phyloP scores from a whole-genome alignment of 306 rosid species.

The Fragaria ananassa region DNA sequence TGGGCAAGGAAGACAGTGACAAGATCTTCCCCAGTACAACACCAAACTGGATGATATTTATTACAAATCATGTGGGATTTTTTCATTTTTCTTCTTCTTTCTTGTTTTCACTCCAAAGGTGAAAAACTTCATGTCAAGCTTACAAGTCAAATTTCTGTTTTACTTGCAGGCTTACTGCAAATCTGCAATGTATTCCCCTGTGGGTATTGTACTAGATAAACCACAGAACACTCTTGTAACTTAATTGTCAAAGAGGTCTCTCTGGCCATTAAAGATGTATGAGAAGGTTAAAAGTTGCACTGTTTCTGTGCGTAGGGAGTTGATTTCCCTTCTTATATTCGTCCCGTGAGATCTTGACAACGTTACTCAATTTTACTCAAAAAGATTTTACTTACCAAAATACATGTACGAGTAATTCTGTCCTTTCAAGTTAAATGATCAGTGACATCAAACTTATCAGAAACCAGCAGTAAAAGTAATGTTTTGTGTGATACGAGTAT shows the following conservation, averaged over 20 bases:
- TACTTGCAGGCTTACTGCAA: not conserved
- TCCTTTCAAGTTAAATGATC: not conserved
- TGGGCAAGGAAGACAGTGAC: constrained; percentile 39
- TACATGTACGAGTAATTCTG: not conserved
- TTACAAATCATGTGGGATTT: not conserved
- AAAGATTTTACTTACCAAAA: not conserved
- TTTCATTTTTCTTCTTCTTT: constrained; percentile 3
- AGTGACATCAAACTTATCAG: not conserved
- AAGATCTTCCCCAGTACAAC: constrained; percentile 35
- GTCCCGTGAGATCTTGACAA: not conserved
- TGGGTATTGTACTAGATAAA: constrained; percentile 9
- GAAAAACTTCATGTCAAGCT: constrained; percentile 63
- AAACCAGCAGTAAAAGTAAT: not conserved
- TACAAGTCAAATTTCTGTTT: constrained; percentile 27
- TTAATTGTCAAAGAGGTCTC: not conserved
- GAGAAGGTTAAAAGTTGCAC: not conserved
- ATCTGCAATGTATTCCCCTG: not conserved
- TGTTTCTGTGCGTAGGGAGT: not conserved
- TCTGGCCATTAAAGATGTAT: not conserved
- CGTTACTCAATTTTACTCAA: not conserved
- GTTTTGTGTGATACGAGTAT: not conserved
- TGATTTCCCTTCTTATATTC: not conserved
- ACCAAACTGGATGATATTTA: constrained; percentile 20
- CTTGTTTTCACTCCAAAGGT: constrained; percentile 25
- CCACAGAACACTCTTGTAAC: not conserved